A percentile compares a stretch with the other conserved stretches of the same genome.
These are phyloP conservation scores for Candida railenensis DNA, from an alignment of 805 yeast genomes.

Conservation along the genomic window DNA sequence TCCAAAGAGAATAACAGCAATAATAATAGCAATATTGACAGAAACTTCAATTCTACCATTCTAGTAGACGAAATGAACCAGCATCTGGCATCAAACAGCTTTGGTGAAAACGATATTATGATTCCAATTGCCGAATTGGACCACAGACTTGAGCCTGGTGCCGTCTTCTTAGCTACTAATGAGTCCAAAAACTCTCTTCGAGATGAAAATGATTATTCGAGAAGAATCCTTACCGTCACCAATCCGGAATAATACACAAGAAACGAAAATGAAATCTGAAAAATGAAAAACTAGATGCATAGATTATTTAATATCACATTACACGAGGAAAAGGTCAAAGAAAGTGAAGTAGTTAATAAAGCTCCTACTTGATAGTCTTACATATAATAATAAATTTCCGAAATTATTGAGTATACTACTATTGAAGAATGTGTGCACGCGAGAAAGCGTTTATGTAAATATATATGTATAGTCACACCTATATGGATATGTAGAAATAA, in stretches of 20 bases:
- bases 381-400: no score
- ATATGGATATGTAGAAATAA: no score
- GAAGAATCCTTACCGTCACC: conserved; percentile 27
- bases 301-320: conserved; percentile 1
- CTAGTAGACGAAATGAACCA: background rate
- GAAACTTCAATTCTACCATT: background rate
- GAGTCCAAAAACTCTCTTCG: conserved; percentile 28
- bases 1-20: conserved; percentile 27
- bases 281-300: background rate
- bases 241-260: conserved; percentile 24
- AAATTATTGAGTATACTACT: no score
- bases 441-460: no score
- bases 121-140: conserved; percentile 33
- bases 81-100: conserved; percentile 11
- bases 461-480: no score
- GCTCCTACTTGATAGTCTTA: no score
- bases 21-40: conserved; percentile 12
- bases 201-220: conserved; percentile 34
- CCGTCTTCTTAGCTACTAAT: conserved; percentile 26
- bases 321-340: no score
- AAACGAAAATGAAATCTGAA: no score
- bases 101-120: conserved; percentile 19
- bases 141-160: conserved; percentile 23
- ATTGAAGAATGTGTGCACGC: no score
- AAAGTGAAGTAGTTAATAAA: no score